Evolutionary conservation across 75 land plant species (phyloP).

Genomic region (Azolla pinnata): DNA sequence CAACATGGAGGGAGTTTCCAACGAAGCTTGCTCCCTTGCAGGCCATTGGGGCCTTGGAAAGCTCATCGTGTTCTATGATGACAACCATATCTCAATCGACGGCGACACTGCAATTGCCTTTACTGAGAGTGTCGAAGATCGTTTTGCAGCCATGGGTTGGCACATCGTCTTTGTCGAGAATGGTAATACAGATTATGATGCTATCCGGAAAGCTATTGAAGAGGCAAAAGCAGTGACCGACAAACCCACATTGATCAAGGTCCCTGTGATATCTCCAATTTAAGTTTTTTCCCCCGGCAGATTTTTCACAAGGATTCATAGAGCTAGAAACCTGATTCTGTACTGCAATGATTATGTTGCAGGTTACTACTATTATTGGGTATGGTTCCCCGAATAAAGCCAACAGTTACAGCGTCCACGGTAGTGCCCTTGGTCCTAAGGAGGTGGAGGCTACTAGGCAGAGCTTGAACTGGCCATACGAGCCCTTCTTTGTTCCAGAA

Average conservation of each 20-base stretch:
- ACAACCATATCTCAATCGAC: constrained; percentile 96
- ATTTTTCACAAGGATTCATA: too few relatives aligned
- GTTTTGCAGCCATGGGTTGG: constrained; percentile 95
- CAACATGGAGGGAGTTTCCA: constrained; percentile 92
- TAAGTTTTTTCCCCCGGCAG: too few relatives aligned
- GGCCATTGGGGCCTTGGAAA: constrained; percentile 99
- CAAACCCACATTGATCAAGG: constrained; percentile 96
- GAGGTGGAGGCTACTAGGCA: constrained; percentile 31
- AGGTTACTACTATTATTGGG: constrained; percentile 24
- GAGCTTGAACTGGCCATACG: constrained; percentile 24
- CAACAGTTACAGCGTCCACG: constrained; percentile 30
- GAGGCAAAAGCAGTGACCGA: constrained; percentile 74
- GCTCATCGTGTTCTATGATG: constrained; percentile 93
- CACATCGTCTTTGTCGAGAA: constrained; percentile 97
- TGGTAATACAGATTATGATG: constrained; percentile 85
- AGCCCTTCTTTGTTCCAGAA: constrained; percentile 27
- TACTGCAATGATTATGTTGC: too few relatives aligned
- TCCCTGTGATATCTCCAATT: too few relatives aligned
- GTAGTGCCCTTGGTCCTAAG: constrained; percentile 30
- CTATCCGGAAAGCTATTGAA: constrained; percentile 54
- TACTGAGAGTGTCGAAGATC: constrained; percentile 68
- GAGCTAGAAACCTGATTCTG: too few relatives aligned
- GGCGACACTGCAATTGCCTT: constrained; percentile 97
- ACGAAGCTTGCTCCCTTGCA: constrained; percentile 88
- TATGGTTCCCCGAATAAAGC: constrained; percentile 37